phyloP scores from a whole-genome alignment of 1,139 yeast genomes.

The Zygoascus hellenicus region DNA sequence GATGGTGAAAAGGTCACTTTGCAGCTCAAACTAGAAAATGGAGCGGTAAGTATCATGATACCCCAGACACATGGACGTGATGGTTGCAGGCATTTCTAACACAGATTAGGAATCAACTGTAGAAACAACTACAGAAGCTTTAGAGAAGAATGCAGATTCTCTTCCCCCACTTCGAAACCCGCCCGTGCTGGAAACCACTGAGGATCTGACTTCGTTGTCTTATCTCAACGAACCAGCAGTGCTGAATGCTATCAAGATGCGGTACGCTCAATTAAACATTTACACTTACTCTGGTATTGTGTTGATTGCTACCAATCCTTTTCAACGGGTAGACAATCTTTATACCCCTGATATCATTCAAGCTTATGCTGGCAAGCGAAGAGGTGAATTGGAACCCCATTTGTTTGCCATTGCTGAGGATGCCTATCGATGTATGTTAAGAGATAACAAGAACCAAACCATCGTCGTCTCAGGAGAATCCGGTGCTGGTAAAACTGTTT shows the following conservation, averaged over 20 bases:
- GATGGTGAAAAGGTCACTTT: conserved; percentile 49
- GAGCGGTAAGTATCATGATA: conserved; percentile 28
- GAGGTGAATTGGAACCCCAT: conserved; percentile 96
- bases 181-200: conserved; percentile 87
- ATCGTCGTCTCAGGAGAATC: conserved; percentile 97
- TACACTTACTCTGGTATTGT: conserved; percentile 97
- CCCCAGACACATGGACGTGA: neutral
- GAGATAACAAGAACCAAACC: conserved; percentile 80
- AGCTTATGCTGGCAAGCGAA: conserved; percentile 84
- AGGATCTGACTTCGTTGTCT: conserved; percentile 86
- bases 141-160: conserved; percentile 40
- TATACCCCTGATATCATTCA: conserved; percentile 90
- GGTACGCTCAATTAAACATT: conserved; percentile 83
- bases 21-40: conserved; percentile 58
- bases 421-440: conserved; percentile 92
- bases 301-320: conserved; percentile 93
- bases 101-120: conserved; percentile 22
- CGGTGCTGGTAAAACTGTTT: conserved; percentile 98
- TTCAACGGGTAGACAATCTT: conserved; percentile 83
- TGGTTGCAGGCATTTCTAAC: neutral
- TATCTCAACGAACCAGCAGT: conserved; percentile 93
- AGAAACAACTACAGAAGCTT: conserved; percentile 35
- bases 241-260: conserved; percentile 82
- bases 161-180: conserved; percentile 86
- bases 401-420: conserved; percentile 97